Percentiles rank a stretch among this genome's conserved stretches.
phyloP scores from a whole-genome alignment of 176 grass and related monocot genomes.

The Ampelocalamus luodianensis region DNA sequence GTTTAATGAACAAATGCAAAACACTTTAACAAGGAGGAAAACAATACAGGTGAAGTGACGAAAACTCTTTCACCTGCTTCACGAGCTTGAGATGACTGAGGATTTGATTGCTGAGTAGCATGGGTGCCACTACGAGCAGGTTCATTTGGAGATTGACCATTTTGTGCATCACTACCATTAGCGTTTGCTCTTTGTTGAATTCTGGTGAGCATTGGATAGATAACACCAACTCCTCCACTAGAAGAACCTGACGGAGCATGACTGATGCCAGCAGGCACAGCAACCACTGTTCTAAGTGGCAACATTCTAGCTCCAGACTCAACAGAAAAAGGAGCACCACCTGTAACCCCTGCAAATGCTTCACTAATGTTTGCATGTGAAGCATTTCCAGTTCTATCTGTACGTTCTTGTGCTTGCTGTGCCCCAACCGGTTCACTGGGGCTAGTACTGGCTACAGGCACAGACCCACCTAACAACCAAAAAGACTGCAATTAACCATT shows the following conservation, averaged over 20 bases:
- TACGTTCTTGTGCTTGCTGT: constrained; percentile 62
- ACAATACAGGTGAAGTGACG: constrained; percentile 24
- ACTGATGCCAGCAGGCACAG: constrained; percentile 69
- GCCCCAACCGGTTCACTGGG: constrained; percentile 53
- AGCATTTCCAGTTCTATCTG: constrained; percentile 56
- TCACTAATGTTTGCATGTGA: constrained; percentile 53
- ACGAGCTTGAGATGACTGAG: constrained; percentile 48
- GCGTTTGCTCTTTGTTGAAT: constrained; percentile 57
- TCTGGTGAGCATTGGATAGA: constrained; percentile 73
- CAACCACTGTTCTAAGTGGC: constrained; percentile 77
- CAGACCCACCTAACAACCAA: constrained; percentile 58
- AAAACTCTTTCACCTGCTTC: constrained; percentile 56
- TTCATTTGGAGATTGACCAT: constrained; percentile 50
- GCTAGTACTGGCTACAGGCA: constrained; percentile 65
- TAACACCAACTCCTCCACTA: constrained; percentile 59
- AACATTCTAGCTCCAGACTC: constrained; percentile 80
- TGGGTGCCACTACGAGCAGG: constrained; percentile 47
- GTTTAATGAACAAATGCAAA: constrained; percentile 21
- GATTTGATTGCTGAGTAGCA: constrained; percentile 57
- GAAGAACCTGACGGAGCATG: constrained; percentile 49
- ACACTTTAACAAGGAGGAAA: constrained; percentile 34
- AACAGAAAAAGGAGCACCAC: constrained; percentile 58
- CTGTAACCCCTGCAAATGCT: constrained; percentile 57
- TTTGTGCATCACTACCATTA: constrained; percentile 59
- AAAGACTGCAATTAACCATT: constrained; percentile 49